Base-by-base conservation (phyloP, 1,284 basidiomycete species). In the Entoloma clypeatum region DNA sequence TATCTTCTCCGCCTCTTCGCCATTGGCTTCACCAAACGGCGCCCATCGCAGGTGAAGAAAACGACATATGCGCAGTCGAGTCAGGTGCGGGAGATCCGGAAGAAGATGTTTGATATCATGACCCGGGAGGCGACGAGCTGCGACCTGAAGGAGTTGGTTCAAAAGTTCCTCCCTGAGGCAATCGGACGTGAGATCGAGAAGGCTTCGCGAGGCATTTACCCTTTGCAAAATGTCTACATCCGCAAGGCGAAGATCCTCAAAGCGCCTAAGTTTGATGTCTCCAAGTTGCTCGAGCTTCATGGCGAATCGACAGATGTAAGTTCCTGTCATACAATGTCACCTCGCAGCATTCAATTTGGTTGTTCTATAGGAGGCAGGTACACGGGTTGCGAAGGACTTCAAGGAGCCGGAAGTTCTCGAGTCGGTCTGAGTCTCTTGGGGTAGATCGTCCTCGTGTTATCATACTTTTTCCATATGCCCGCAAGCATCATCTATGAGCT, bases 91-190 rank as follows among this genome's bases (percentile, higher is more conserved):
- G 93, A 96, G 75, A 99, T 99, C 69, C 81, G 96, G 67, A 91
- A 92, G 71, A 98, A 98, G 84, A 99, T 99, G 95, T 93, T 96
- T 61, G 96, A 99, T 79, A 97, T 99, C 70, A 97, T 99, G 83
- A 92, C 83, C 52, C 85, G 95, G 57, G 96, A 99, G 73, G 90
- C 92, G 46, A 80, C 90, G 52, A 90, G 84, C 59, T 95, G 92
- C 64, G 96, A 99, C 71, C 71, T 99, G 71, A 98, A 98, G 82
- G 93, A 98, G 73, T 64, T 96, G 58, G 91, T 97, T 52, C 88
- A 92, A 75, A 99, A 99, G 81, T 97, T 99, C 66, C 86, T 99
- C 46, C 95, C 96, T 40, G 96, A 99, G 75, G 92, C 92, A 49
- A 99, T 99, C 60, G 96, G 96, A 57, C 86, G 94, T 58, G 96